Conservation (phyloP, 2,329 filamentous ascomycete species). For the Bertia moriformis region DNA sequence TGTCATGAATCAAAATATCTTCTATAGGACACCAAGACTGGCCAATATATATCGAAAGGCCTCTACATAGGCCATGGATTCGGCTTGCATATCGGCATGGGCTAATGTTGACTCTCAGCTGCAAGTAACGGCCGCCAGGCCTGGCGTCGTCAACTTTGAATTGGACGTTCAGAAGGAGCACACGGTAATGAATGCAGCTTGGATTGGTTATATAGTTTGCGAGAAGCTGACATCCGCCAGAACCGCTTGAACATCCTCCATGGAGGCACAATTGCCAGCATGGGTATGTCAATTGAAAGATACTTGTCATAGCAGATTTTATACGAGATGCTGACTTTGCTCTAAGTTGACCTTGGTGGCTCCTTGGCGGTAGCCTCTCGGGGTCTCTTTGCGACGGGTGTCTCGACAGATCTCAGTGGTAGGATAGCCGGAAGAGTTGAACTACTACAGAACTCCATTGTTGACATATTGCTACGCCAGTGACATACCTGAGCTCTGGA, state of each 20-base stretch:
- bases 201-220: not conserved
- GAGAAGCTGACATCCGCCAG: constrained; percentile 14
- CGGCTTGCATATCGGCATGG: not conserved
- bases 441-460: not conserved
- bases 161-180: constrained; percentile 50
- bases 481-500: constrained; percentile 49
- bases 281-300: constrained; percentile 26
- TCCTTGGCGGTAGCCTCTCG: constrained; percentile 51
- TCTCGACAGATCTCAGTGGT: constrained; percentile 52
- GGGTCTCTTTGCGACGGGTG: constrained; percentile 50
- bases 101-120: constrained; percentile 27
- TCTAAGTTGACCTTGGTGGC: constrained; percentile 46
- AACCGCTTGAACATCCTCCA: constrained; percentile 53
- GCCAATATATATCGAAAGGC: not conserved
- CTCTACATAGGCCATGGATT: not conserved
- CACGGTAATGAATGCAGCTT: constrained; percentile 28
- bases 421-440: constrained; percentile 4
- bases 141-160: constrained; percentile 50
- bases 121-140: constrained; percentile 40
- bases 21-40: no score
- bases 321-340: not conserved
- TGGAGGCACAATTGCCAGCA: constrained; percentile 51
- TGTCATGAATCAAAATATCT: no score
- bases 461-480: no score
- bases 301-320: not conserved